Base-by-base conservation (phyloP, 2,329 filamentous ascomycete genomes). In the Aspergillus tanneri region DNA sequence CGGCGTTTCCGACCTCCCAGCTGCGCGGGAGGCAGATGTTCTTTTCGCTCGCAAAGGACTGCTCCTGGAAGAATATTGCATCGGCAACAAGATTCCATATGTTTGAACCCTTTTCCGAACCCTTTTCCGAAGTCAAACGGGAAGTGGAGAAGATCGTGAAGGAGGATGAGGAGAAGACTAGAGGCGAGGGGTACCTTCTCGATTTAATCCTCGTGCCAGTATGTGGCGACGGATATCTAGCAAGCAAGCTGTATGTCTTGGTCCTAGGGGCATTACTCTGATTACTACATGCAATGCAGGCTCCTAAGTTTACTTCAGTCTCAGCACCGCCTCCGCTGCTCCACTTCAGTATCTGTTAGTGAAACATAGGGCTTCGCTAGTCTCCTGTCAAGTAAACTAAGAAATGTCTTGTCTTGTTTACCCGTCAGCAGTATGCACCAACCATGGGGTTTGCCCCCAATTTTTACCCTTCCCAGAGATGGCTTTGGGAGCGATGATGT, bases 151-250 rank as follows among this genome's bases (percentile, higher is more conserved):
- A 69, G 46, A 80, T 87, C 57, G 77, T 75, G 35, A 72, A 74
- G 50, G 77, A 85, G 60, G 83, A 87, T 60, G 75, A 82, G 54
- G 68, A 76, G 62, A 78, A 80, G 72, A 87, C 83, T 0, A 73
- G 77, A 40, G 83, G 83, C 41, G 66, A 72, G 48, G 84, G 84
- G 70, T 79, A 51, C 83, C 83, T 0, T 75, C 71, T 7, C 73
- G 77, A 55, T 87, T 85, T 72, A 87, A 87, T 68, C 84, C 84
- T 6, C 75, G 83, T 35, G 84, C 83, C 22, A 86, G 86, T 65
- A 74, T 86, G 71, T 86, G 84, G 84, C 72, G 84, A 44, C 74
- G 82, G 22, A 77, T 81, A 35, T 81, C 77, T 25, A 84, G 80
- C 69, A 79, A 77, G 69, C 75, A 72, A 35, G 76, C 78, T 28